These are phyloP conservation scores for Davidsoniella neocaledoniae DNA, from an alignment of 2,329 filamentous ascomycete species.

Conservation along the genomic window DNA sequence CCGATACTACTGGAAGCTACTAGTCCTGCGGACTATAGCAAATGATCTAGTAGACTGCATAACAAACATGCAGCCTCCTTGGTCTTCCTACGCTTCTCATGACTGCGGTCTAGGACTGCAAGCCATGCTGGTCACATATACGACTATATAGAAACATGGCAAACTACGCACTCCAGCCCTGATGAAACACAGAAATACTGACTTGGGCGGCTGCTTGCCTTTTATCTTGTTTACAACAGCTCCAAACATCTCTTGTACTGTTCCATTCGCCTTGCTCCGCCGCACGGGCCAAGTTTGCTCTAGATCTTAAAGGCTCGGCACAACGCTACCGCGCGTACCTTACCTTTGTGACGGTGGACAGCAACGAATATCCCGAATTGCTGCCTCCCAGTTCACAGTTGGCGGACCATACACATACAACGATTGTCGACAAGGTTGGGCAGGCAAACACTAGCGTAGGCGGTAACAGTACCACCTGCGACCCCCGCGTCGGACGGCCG, in stretches of 20 bases:
- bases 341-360: slow-evolving; percentile 30
- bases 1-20: not conserved
- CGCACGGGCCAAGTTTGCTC: slow-evolving; percentile 11
- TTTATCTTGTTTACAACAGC: not conserved
- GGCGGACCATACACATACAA: too few relatives aligned
- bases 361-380: slow-evolving; percentile 24
- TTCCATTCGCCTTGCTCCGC: slow-evolving; percentile 1
- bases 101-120: too few relatives aligned
- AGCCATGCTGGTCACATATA: too few relatives aligned
- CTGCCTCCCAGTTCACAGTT: not conserved
- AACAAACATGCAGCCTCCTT: not conserved
- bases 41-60: not conserved
- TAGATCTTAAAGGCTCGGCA: slow-evolving; percentile 24
- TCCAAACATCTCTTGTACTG: not conserved
- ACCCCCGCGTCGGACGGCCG: too few relatives aligned
- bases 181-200: too few relatives aligned
- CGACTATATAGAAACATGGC: too few relatives aligned
- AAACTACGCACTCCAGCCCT: too few relatives aligned
- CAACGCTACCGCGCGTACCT: slow-evolving; percentile 30
- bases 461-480: too few relatives aligned
- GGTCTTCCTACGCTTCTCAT: not conserved
- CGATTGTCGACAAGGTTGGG: not conserved
- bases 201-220: not conserved
- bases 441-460: too few relatives aligned
- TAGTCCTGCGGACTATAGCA: too few relatives aligned